These are phyloP conservation scores for Camelina laxa DNA, from an alignment of 345 rosid genomes.

Conservation along the genomic window DNA sequence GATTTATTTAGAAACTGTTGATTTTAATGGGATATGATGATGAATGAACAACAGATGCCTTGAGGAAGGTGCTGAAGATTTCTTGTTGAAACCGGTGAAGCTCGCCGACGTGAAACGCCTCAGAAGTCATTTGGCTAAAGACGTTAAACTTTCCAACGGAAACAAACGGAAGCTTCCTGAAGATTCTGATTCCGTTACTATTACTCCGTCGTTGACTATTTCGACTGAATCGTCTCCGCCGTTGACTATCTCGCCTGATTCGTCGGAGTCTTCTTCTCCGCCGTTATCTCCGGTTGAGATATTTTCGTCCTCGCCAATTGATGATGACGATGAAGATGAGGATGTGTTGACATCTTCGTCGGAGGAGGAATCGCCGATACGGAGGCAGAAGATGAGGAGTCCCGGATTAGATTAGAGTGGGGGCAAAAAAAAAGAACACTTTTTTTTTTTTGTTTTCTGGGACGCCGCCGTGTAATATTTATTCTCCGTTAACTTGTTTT, in stretches of 20 bases:
- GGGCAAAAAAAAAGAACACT: background rate
- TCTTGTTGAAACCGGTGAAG: constrained; percentile 91
- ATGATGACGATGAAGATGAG: constrained; percentile 12
- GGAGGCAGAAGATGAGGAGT: constrained; percentile 46
- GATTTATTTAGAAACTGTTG: background rate
- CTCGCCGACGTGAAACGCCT: constrained; percentile 80
- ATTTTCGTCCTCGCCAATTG: constrained; percentile 10
- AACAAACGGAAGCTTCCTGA: constrained; percentile 69
- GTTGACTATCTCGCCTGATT: constrained; percentile 36
- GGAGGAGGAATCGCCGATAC: constrained; percentile 36
- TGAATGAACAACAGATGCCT: constrained; percentile 62
- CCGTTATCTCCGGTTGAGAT: constrained; percentile 50
- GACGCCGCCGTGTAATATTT: constrained; percentile 37
- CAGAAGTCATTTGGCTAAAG: constrained; percentile 59
- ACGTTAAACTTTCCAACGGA: constrained; percentile 36
- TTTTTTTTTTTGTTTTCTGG: background rate
- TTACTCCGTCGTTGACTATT: constrained; percentile 42
- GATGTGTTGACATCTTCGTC: constrained; percentile 30
- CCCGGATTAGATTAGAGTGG: constrained; percentile 43
- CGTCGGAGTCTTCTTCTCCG: constrained; percentile 56
- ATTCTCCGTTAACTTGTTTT: constrained; percentile 44
- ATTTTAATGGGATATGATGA: background rate
- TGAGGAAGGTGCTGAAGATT: constrained; percentile 96
- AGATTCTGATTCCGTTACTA: constrained; percentile 32
- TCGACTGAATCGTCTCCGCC: constrained; percentile 46